These are phyloP conservation scores for Fusarium xylarioides DNA, from an alignment of 2,329 filamentous ascomycete species.

Conservation along the genomic window DNA sequence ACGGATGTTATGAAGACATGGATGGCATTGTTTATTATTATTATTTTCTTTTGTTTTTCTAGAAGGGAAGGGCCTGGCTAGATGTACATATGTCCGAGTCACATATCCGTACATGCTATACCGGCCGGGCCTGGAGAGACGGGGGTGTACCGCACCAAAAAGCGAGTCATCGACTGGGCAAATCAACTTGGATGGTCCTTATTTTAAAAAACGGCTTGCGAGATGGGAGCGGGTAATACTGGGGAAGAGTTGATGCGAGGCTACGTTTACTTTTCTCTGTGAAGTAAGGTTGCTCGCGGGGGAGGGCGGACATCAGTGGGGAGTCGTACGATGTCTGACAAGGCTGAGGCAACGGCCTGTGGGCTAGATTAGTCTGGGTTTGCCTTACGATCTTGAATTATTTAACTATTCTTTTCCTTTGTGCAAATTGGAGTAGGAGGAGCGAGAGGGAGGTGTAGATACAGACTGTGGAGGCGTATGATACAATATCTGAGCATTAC, in stretches of 20 bases:
- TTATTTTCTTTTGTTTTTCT: slow-evolving; percentile 28
- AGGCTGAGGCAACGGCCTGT: slow-evolving; percentile 41
- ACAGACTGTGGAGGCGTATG: slow-evolving; percentile 34
- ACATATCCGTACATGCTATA: slow-evolving; percentile 6
- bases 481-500: slow-evolving; percentile 25
- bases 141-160: slow-evolving; percentile 34
- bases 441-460: slow-evolving; percentile 29
- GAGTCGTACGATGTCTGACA: slow-evolving; percentile 43
- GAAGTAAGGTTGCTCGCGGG: slow-evolving; percentile 35
- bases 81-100: slow-evolving; percentile 10
- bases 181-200: slow-evolving; percentile 22
- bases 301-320: slow-evolving; percentile 38
- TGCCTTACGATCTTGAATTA: slow-evolving; percentile 23
- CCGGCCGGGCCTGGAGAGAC: slow-evolving; percentile 22
- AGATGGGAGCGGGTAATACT: slow-evolving; percentile 43
- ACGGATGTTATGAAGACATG: slow-evolving; percentile 45
- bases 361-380: slow-evolving; percentile 27
- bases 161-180: slow-evolving; percentile 35
- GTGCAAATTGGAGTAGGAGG: slow-evolving; percentile 30
- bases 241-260: slow-evolving; percentile 42
- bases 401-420: slow-evolving; percentile 38
- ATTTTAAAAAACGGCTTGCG: slow-evolving; percentile 18
- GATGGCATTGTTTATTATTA: slow-evolving; percentile 40
- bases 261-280: slow-evolving; percentile 37
- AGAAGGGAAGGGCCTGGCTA: slow-evolving; percentile 16